These are phyloP conservation scores for Sarcodon aspratus DNA, from an alignment of 768 basidiomycete genomes.

Conservation along the genomic window DNA sequence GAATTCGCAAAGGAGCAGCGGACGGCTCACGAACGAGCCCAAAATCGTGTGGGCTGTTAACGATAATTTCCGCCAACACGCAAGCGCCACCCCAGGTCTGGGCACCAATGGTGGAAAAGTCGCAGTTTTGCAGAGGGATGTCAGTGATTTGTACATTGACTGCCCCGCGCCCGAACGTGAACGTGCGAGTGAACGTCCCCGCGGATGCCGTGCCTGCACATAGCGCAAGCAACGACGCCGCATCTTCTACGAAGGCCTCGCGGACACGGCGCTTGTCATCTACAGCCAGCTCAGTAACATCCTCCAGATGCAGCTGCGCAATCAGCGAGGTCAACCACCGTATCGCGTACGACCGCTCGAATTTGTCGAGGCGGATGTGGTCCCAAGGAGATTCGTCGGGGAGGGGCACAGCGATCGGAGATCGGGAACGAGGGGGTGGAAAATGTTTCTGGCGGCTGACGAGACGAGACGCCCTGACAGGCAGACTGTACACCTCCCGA, in stretches of 20 bases:
- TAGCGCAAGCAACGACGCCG: slow-evolving; percentile 50
- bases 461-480: background rate
- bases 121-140: slow-evolving; percentile 56
- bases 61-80: slow-evolving; percentile 66
- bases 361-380: slow-evolving; percentile 40
- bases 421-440: background rate
- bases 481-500: background rate
- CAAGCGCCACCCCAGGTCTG: slow-evolving; percentile 88
- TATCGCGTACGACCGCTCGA: slow-evolving; percentile 59
- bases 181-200: slow-evolving; percentile 41
- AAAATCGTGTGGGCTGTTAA: slow-evolving; percentile 41
- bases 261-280: background rate
- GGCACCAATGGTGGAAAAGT: slow-evolving; percentile 64
- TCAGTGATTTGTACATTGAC: slow-evolving; percentile 45
- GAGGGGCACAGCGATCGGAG: background rate
- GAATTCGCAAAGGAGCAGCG: slow-evolving; percentile 12
- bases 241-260: slow-evolving; percentile 36
- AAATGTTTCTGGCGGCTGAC: background rate
- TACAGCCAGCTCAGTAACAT: background rate
- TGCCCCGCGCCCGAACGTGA: slow-evolving; percentile 27
- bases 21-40: slow-evolving; percentile 17
- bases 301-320: slow-evolving; percentile 1
- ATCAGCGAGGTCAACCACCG: slow-evolving; percentile 69
- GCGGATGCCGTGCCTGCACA: slow-evolving; percentile 57
- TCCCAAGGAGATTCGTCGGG: slow-evolving; percentile 6